Conservation (phyloP, 768 basidiomycete genomes). For the Suillus clintonianus region DNA sequence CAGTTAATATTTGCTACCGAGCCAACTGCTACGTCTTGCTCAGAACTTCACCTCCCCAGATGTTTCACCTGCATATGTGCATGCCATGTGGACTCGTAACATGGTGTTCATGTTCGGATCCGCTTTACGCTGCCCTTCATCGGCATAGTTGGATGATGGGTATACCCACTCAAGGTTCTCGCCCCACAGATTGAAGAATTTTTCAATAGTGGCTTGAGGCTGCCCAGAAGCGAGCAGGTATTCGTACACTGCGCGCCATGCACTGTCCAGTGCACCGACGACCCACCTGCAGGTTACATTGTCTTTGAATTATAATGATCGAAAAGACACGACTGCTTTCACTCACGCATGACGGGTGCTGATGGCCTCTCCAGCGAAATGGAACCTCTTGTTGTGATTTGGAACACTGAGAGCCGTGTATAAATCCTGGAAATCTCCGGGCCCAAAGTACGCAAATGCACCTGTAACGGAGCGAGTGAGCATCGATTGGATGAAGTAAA, state of each 20-base stretch:
- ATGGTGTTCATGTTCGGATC: not conserved
- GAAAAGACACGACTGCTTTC: not conserved
- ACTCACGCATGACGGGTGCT: constrained; percentile 38
- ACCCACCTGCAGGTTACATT: constrained; percentile 41
- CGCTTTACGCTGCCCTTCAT: not conserved
- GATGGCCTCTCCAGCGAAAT: constrained; percentile 40
- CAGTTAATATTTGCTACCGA: not conserved
- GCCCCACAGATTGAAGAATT: constrained; percentile 33
- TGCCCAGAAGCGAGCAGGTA: constrained; percentile 21
- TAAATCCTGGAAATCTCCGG: constrained; percentile 37
- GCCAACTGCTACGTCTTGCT: not conserved
- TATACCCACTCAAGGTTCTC: constrained; percentile 30
- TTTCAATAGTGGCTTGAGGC: not conserved
- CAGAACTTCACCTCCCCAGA: not conserved
- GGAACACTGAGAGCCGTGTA: constrained; percentile 34
- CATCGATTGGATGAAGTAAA: not conserved
- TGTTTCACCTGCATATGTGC: not conserved
- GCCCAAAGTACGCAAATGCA: constrained; percentile 42
- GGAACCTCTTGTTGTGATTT: constrained; percentile 30
- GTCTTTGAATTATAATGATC: not conserved
- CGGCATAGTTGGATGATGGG: not conserved
- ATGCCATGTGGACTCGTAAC: not conserved
- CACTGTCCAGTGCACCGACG: constrained; percentile 40
- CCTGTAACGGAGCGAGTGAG: constrained; percentile 24
- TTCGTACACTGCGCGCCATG: constrained; percentile 35